Base-by-base conservation (phyloP, 139 green algal genomes). In the Penium margaritaceum region DNA sequence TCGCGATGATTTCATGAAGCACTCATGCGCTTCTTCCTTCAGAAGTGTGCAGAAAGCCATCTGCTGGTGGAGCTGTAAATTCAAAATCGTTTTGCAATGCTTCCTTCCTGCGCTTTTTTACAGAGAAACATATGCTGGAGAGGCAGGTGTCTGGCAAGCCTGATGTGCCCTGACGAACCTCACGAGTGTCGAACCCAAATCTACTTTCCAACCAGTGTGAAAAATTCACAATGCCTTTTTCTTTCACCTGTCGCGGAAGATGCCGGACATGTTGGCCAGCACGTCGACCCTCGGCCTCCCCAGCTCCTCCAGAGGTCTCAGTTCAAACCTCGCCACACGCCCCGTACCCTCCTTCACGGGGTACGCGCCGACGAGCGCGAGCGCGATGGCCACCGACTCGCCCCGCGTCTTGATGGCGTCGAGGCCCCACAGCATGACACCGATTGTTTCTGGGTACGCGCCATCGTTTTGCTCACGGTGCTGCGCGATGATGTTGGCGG, bases 381-480 rank as follows among this genome's bases (percentile, higher is more conserved):
- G 85, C 43, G 88, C 90, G 51, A 96, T 95, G 6, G 63, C 93
- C n/a, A 75, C 57, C 12, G 5, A 65, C 58, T 82, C 74, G 1
- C 84, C 86, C 73, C 95, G 93, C 36, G 66, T 47, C 51, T 98
- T 98, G 81, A 98, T 98, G 0, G 90, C 87, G 71, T 98, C 94
- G 55, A 98, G 84, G 0, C 94, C 93, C 94, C 94, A 99, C 39
- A 99, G 85, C 70, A 95, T 96, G 21, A 99, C 90, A 5, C 89
- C 87, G 46, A 96, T 85, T 5, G 94, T 98, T 79, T 99, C 90
- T 0, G 94, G 94, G 43, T 82, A 94, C 12, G 80, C 83, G 24
- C 69, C 69, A 24, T 76, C 21, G 21, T 81, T 14, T 15, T 72
- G 81, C 0, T 73, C 82, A 0, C 66, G 62, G 83, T 95, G 90